These are phyloP conservation scores for Lithocarpus polystachyus DNA, from an alignment of 306 rosid genomes.

Conservation along the genomic window DNA sequence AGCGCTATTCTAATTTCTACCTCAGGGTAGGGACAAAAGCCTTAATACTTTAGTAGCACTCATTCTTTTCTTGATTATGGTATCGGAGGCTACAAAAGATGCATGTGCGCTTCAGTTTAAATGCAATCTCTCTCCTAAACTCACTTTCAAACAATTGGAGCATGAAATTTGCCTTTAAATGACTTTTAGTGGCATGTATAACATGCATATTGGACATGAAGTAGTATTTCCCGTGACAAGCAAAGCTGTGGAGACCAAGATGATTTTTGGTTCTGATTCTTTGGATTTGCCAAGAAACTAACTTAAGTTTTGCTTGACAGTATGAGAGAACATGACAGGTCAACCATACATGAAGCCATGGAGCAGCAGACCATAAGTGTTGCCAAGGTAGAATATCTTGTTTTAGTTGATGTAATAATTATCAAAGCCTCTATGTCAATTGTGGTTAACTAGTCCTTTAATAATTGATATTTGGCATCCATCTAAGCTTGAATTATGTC, in stretches of 20 bases:
- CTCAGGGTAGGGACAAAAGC: too few species aligned
- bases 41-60: too few species aligned
- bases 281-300: slow-evolving; percentile 24
- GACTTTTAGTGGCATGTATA: background rate
- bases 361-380: slow-evolving; percentile 99
- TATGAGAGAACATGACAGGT: slow-evolving; percentile 97
- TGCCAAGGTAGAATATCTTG: slow-evolving; percentile 67
- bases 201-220: background rate
- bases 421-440: background rate
- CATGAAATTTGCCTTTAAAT: background rate
- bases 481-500: background rate
- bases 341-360: slow-evolving; percentile 99
- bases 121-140: too few species aligned
- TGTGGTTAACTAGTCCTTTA: background rate
- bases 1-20: too few species aligned
- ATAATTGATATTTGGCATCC: background rate
- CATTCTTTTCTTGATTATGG: too few species aligned
- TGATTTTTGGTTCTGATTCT: slow-evolving; percentile 17
- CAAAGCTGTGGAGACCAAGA: background rate
- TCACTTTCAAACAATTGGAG: background rate
- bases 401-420: background rate
- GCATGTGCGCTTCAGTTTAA: too few species aligned
- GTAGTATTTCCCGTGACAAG: background rate
- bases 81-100: too few species aligned
- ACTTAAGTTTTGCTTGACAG: slow-evolving; percentile 38